These are phyloP conservation scores for Yamadazyma buinensis DNA, from an alignment of 1,139 yeast species.

Conservation along the genomic window DNA sequence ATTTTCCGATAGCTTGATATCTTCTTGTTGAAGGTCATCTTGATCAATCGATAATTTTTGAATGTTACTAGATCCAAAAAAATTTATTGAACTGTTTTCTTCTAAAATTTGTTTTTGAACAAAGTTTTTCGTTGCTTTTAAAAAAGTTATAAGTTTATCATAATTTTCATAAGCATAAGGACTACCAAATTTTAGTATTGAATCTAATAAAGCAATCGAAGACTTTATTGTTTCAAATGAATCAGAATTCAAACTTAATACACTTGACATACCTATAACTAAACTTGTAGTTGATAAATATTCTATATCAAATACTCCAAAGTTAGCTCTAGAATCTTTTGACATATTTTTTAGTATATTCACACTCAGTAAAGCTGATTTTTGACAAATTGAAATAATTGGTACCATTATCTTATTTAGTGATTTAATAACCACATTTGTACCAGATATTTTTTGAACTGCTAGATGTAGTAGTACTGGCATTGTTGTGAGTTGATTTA, in stretches of 20 bases:
- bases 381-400: conserved; percentile 4
- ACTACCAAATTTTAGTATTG: conserved; percentile 3
- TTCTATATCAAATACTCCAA: conserved; percentile 5
- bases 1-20: conserved; percentile 3
- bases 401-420: conserved; percentile 4
- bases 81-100: too few species aligned
- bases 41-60: too few species aligned
- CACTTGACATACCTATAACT: conserved; percentile 4
- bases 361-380: conserved; percentile 5
- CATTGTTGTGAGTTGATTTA: conserved; percentile 5
- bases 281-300: conserved; percentile 5
- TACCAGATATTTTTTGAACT: conserved; percentile 2
- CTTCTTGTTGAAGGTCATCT: conserved; percentile 2
- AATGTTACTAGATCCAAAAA: too few species aligned
- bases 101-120: neutral
- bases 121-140: conserved; percentile 2
- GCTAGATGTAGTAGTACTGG: conserved; percentile 5
- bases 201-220: conserved; percentile 4
- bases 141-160: conserved; percentile 1
- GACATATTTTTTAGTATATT: conserved; percentile 4
- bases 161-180: conserved; percentile 5
- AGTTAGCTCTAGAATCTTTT: conserved; percentile 3
- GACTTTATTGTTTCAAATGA: conserved; percentile 2
- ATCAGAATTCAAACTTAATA: conserved; percentile 3
- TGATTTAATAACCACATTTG: neutral